These are phyloP conservation scores for Microdochium nivale DNA, from an alignment of 2,329 filamentous ascomycete genomes.

Conservation along the genomic window DNA sequence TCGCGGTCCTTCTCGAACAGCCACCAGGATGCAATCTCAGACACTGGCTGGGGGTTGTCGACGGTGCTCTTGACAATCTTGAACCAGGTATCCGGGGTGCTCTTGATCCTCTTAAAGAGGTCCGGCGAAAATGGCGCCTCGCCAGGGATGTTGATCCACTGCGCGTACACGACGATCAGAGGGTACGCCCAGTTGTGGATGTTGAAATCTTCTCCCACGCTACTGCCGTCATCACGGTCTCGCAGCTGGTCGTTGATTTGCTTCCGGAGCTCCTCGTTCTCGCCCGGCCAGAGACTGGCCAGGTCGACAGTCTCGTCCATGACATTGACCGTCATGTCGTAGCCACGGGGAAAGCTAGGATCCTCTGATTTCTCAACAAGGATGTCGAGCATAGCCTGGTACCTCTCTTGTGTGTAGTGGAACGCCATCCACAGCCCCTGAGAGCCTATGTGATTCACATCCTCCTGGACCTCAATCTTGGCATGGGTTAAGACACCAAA, in stretches of 20 bases:
- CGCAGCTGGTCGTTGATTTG: slow-evolving; percentile 25
- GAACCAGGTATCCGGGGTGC: slow-evolving; percentile 23
- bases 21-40: slow-evolving; percentile 33
- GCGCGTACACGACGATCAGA: slow-evolving; percentile 35
- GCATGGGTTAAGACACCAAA: slow-evolving; percentile 47
- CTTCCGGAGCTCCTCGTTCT: slow-evolving; percentile 26
- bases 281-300: slow-evolving; percentile 23
- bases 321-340: slow-evolving; percentile 36
- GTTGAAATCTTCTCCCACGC: slow-evolving; percentile 25
- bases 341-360: slow-evolving; percentile 31
- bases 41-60: slow-evolving; percentile 27
- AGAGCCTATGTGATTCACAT: slow-evolving; percentile 29
- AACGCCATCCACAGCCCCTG: slow-evolving; percentile 28
- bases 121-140: slow-evolving; percentile 23
- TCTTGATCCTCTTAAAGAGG: slow-evolving; percentile 31
- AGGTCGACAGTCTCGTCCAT: slow-evolving; percentile 30
- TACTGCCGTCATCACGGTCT: slow-evolving; percentile 26
- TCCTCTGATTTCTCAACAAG: slow-evolving; percentile 36
- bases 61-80: slow-evolving; percentile 20
- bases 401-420: slow-evolving; percentile 25
- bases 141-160: slow-evolving; percentile 28
- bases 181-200: slow-evolving; percentile 27
- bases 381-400: slow-evolving; percentile 25
- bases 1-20: slow-evolving; percentile 35
- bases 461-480: slow-evolving; percentile 34